Evolutionary conservation across 2,329 filamentous ascomycete genomes (phyloP).

Genomic region (Stromatinia cepivora): DNA sequence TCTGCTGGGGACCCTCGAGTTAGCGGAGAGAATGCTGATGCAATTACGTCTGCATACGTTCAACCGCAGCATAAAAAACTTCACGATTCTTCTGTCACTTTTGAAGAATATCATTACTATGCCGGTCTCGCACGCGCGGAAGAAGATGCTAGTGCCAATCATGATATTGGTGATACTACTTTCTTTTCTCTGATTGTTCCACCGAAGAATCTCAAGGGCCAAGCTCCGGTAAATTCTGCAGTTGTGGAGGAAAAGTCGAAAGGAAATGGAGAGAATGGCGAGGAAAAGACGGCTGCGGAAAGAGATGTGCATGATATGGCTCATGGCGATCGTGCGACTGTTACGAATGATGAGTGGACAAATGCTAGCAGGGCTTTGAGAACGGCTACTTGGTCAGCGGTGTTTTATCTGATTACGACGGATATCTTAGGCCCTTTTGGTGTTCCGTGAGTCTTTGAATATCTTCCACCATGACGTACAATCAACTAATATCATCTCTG

Average conservation of each 20-base stretch:
- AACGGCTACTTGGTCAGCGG: constrained; percentile 48
- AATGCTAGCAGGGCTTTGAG: constrained; percentile 48
- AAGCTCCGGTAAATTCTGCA: constrained; percentile 7
- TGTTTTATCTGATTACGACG: constrained; percentile 41
- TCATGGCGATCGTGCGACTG: constrained; percentile 23
- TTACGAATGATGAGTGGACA: constrained; percentile 46
- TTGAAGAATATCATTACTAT: constrained; percentile 43
- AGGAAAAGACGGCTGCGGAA: not conserved
- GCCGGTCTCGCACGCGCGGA: constrained; percentile 37
- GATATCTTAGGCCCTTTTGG: constrained; percentile 28
- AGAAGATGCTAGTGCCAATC: constrained; percentile 16
- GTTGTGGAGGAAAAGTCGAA: not conserved
- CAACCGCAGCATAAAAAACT: constrained; percentile 24
- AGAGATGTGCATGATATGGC: constrained; percentile 7
- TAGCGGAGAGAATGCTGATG: not conserved
- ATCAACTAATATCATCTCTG: not conserved
- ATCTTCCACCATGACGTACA: not conserved
- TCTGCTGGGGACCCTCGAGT: not conserved
- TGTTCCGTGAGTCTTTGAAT: constrained; percentile 24
- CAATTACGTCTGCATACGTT: not conserved
- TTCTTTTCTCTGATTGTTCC: constrained; percentile 25
- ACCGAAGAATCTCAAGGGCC: constrained; percentile 21
- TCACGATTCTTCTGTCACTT: constrained; percentile 38
- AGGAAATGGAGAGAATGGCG: not conserved
- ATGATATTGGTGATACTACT: constrained; percentile 19